Evolutionary conservation across 345 rosid species (phyloP), one percentile per base, ranked within the genome.

Genomic region (Erodium maritimum): DNA sequence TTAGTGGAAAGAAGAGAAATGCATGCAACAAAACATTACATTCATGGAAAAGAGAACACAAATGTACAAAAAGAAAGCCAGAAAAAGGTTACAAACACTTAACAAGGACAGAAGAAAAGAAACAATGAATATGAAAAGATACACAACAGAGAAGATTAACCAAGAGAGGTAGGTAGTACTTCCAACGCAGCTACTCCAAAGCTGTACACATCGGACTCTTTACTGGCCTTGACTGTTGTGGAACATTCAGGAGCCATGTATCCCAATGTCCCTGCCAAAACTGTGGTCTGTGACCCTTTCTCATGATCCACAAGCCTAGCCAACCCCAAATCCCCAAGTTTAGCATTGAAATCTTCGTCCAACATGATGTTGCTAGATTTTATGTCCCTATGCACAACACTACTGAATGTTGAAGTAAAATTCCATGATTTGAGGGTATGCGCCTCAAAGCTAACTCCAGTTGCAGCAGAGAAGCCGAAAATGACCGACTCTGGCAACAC

Each of bases 151-250:
- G n/a, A n/a, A n/a, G n/a, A n/a, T n/a, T n/a, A n/a, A n/a, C n/a
- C n/a, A n/a, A n/a, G n/a, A n/a, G n/a, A n/a, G n/a, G n/a, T n/a
- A n/a, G n/a, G n/a, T n/a, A n/a, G n/a, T n/a, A n/a, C 63, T 19
- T 80, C 77, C 24, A 73, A 34, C 0, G 67, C 64, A 10, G 75
- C 77, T 1, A 77, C 23, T 1, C 80, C 73, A 19, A 80, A 77
- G 56, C 79, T 71, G 23, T 58, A 73, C 1, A 77, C 55, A 23
- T 73, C 75, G 0, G 76, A 65, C 64, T 80, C 75, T 10, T 68
- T 68, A 54, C 69, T 74, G 3, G 65, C 72, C 34, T 64, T 69
- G n/a, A 69, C 25, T 1, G 54, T 51, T 1, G 42, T 42, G 11
- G 59, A 17, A 19, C 56, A 75, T 59, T 75, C 76, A 0, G 70